Evolutionary conservation across 106 monocot species (phyloP), one percentile per base, ranked within the genome.

Genomic region (Agapanthus africanus): DNA sequence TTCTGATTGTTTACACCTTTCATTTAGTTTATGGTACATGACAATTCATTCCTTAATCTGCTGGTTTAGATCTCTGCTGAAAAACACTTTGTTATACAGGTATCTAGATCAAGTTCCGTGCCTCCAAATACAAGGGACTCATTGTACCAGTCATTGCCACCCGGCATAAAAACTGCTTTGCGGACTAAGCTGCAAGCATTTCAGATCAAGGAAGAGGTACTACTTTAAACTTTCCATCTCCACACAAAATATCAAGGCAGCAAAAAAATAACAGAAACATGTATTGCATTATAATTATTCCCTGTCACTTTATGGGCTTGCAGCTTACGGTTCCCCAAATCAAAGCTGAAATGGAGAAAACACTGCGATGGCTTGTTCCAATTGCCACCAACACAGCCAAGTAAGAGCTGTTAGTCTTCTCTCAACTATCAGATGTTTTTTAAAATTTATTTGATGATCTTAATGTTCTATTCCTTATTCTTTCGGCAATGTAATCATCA

Each of bases 281-380:
- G n/a, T n/a, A n/a, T 57, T 57, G 27, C 31, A 28, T 30, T 57
- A 11, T 30, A 57, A 31, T 57, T 27, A 28, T 11, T 11, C 27
- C 56, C 56, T 57, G 30, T 28, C 31, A 30, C 13, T 11, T 44
- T 9, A 44, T 44, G 16, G 44, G 16, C 44, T 44, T 44, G 44
- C 80, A 91, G 95, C 54, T 97, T 67, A 79, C 78, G 46, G 74
- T 75, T 71, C 35, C 84, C 68, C 82, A 89, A 78, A 89, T 97
- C 51, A 97, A 87, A 84, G 68, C 75, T 46, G 95, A 97, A 65
- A 97, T 97, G 91, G 95, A 97, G 77, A 97, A 87, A 73, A 91
- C 86, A 23, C 65, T 97, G 23, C 75, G 84, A 62, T 97, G 95
- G 95, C 91, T 97, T 68, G 86, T 97, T 70, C 95, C 95, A 13